phyloP scores from a whole-genome alignment of 148 eudicot genomes.

The Chenopodium suecicum region DNA sequence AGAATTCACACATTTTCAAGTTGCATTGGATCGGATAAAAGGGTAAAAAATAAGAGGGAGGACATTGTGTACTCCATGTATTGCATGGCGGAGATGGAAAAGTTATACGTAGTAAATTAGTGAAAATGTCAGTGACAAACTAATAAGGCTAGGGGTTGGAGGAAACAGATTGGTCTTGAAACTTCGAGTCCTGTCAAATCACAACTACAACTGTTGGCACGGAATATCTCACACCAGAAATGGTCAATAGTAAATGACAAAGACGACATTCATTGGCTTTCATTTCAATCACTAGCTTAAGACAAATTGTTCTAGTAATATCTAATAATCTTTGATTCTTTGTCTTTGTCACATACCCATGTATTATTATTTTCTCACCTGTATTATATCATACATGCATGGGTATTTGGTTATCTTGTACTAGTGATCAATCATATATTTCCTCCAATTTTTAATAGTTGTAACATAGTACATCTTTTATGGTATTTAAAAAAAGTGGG shows the following conservation, averaged over 20 bases:
- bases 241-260: slow-evolving; percentile 17
- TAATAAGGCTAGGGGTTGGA: not conserved
- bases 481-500: no score
- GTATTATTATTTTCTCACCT: no score
- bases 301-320: slow-evolving; percentile 2
- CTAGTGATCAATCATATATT: not conserved
- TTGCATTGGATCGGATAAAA: no score
- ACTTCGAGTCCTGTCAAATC: slow-evolving; percentile 22
- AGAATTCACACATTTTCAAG: no score
- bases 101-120: not conserved
- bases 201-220: slow-evolving; percentile 19
- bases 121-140: not conserved
- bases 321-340: not conserved
- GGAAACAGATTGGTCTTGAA: not conserved
- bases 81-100: not conserved
- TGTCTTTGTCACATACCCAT: not conserved
- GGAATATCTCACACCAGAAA: slow-evolving; percentile 20
- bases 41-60: no score
- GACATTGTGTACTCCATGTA: no score
- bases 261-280: not conserved
- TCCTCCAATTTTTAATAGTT: no score
- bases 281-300: not conserved
- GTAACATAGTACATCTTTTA: no score
- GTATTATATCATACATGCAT: no score
- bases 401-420: no score